Base-by-base conservation (phyloP, 2,329 filamentous ascomycete genomes). In the Geoglossum cookeanum region DNA sequence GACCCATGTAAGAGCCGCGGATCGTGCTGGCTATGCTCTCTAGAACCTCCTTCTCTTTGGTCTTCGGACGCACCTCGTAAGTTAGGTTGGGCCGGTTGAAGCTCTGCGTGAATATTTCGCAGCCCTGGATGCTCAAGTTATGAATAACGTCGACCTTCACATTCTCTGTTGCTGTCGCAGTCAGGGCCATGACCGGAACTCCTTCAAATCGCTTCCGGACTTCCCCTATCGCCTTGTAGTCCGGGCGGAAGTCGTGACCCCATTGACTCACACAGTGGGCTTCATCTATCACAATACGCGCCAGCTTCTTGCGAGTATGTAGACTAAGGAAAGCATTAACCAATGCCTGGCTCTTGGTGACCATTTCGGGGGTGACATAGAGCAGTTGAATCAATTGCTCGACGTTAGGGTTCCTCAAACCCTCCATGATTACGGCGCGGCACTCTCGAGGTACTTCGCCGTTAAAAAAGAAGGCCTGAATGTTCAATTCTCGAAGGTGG, bases 211-310 rank as follows among this genome's bases (percentile, higher is more conserved):
- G 79, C 45, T 73, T 68, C 54, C 91, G 79, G 48, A 96, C 74
- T 59, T 81, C 77, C 32, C 90, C 88, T 3, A 98, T 74, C 33
- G 79, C 78, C 69, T 95, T 95, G 73, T 98, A 98, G 67, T 97
- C 91, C 0, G 90, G 91, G 51, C 94, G 81, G 67, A 98, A 98
- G 68, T 98, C 92, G 64, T 98, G 92, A 0, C 92, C 92, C 92
- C 92, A 98, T 73, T 98, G 90, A 68, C 92, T 97, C 30, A 98
- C 91, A 68, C 92, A 98, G 68, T 98, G 92, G n/a, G 92, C 92
- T 71, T 98, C 94, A 63, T 98, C 92, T 61, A 98, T 94, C 56
- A 98, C 92, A 54, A 98, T 80, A 30, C 92, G 81, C 15, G 94
- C 91, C 56, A 98, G 79, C 63, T 84, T 86, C 3, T 77, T 74